Evolutionary conservation across 257 asterid species (phyloP).

Genomic region (Echium plantagineum): DNA sequence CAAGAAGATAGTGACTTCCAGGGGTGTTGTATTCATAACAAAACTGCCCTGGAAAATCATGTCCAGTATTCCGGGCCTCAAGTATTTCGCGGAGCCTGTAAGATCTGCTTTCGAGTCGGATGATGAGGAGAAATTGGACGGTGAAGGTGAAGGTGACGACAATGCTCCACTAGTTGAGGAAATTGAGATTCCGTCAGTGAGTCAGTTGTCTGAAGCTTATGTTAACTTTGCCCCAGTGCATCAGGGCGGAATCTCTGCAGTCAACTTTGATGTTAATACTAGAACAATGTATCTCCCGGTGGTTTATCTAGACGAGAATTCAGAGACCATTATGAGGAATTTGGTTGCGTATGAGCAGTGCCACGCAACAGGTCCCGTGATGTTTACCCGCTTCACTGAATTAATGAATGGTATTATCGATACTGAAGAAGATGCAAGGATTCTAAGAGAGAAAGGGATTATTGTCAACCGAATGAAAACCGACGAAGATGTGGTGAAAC

Average conservation of each 20-base stretch:
- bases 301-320: slow-evolving; percentile 30
- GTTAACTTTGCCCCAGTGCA: slow-evolving; percentile 22
- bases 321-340: slow-evolving; percentile 45
- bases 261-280: slow-evolving; percentile 27
- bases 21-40: slow-evolving; percentile 19
- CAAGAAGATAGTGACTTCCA: slow-evolving; percentile 23
- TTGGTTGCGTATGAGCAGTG: slow-evolving; percentile 60
- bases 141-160: slow-evolving; percentile 1
- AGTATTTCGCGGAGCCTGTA: slow-evolving; percentile 19
- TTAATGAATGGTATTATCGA: slow-evolving; percentile 61
- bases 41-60: slow-evolving; percentile 38
- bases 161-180: slow-evolving; percentile 45
- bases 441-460: slow-evolving; percentile 44
- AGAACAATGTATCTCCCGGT: slow-evolving; percentile 26
- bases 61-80: slow-evolving; percentile 21
- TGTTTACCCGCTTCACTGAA: slow-evolving; percentile 47
- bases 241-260: slow-evolving; percentile 31
- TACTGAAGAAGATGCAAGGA: slow-evolving; percentile 36
- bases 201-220: slow-evolving; percentile 44
- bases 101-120: slow-evolving; percentile 14
- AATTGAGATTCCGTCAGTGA: slow-evolving; percentile 52
- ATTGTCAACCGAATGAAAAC: slow-evolving; percentile 53
- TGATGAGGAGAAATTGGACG: background rate
- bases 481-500: slow-evolving; percentile 46
- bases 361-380: slow-evolving; percentile 32